Evolutionary conservation across 169 alveolate species (phyloP).

Genomic region (Babesia ovata): DNA sequence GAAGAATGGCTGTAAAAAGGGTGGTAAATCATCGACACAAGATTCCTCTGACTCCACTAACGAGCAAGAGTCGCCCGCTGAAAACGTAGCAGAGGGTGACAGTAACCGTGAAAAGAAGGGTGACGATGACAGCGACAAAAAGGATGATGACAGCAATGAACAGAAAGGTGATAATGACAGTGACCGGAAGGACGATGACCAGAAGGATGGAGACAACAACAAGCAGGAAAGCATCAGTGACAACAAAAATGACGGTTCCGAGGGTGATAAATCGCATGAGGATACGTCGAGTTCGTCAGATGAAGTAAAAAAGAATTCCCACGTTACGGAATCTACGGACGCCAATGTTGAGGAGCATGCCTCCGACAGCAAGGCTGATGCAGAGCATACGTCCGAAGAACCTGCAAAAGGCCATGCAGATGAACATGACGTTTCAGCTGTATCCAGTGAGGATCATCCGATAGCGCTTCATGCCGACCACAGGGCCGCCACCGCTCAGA

Average conservation of each 20-base stretch:
- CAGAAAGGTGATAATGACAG: background rate
- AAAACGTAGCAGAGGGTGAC: background rate
- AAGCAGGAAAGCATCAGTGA: background rate
- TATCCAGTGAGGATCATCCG: no score
- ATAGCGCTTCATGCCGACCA: no score
- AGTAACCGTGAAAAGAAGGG: background rate
- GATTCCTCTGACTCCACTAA: background rate
- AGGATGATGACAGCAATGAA: conserved; percentile 1
- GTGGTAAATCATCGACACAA: no score
- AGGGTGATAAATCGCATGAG: background rate
- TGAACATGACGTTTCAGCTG: no score
- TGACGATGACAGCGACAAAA: conserved; percentile 3
- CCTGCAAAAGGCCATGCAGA: no score
- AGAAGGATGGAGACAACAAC: background rate
- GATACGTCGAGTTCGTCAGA: background rate
- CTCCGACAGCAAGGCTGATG: no score
- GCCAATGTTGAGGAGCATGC: no score
- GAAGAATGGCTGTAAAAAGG: background rate
- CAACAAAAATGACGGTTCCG: background rate
- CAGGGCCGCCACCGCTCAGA: no score
- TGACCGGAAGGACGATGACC: background rate
- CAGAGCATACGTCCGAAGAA: no score
- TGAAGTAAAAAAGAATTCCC: no score
- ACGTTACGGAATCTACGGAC: no score
- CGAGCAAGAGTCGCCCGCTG: background rate